Conservation (phyloP, 768 basidiomycete genomes). For the Tephrocybe rancida region DNA sequence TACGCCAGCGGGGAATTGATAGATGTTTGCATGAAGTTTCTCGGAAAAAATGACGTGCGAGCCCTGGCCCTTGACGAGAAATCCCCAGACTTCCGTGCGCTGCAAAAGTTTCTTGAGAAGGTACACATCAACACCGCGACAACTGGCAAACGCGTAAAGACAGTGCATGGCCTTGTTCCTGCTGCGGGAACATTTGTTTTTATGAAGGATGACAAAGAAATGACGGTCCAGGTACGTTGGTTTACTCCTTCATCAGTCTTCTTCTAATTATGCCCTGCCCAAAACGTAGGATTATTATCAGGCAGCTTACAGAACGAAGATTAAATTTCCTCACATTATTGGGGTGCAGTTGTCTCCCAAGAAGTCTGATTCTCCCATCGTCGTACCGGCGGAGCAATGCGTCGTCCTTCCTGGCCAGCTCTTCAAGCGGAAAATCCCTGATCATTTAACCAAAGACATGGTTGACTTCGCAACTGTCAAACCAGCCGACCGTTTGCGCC, state of each 20-base stretch:
- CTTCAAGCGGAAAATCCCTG: conserved; percentile 46
- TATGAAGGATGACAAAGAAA: conserved; percentile 32
- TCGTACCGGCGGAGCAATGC: conserved; percentile 57
- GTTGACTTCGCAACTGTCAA: conserved; percentile 51
- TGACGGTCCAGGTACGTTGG: conserved; percentile 40
- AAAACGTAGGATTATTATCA: conserved; percentile 41
- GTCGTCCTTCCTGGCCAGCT: conserved; percentile 47
- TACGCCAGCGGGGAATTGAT: conserved; percentile 31
- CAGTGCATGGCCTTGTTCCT: conserved; percentile 36
- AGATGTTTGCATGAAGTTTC: conserved; percentile 32
- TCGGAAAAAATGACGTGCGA: conserved; percentile 25
- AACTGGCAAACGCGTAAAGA: conserved; percentile 27
- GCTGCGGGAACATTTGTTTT: conserved; percentile 43
- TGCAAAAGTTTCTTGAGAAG: conserved; percentile 41
- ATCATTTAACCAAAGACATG: conserved; percentile 35
- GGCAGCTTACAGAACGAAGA: conserved; percentile 30
- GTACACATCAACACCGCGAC: conserved; percentile 33
- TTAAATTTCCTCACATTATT: conserved; percentile 37
- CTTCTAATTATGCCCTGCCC: background rate
- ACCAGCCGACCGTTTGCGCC: conserved; percentile 41
- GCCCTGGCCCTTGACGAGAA: conserved; percentile 27
- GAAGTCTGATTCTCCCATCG: conserved; percentile 25
- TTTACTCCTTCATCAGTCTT: background rate
- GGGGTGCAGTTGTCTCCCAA: conserved; percentile 36
- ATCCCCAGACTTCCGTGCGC: conserved; percentile 25